Evolutionary conservation across 176 grass and related monocot genomes (phyloP), one percentile per base, ranked within the genome.

Genomic region (Avena sativa): DNA sequence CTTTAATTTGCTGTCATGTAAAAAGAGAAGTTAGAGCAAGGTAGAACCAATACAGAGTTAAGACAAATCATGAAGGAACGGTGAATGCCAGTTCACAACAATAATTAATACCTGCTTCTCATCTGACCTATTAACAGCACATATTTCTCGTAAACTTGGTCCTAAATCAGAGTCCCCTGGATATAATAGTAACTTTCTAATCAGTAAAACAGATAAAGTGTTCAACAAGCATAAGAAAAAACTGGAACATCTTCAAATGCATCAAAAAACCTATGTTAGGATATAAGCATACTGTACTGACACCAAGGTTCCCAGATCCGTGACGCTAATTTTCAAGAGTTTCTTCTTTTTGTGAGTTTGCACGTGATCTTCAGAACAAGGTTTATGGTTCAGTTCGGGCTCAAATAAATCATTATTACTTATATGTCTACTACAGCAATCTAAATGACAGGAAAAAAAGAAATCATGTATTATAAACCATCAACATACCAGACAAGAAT

Each of bases 91-190:
- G 17, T 57, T 40, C 38, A 76, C 38, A 78, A 70, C 26, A 79
- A 47, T 78, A 79, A 74, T 85, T 19, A 59, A 69, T 88, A 96
- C 92, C 97, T 98, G 92, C 65, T 96, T 98, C 91, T 98, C 97
- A 94, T 92, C 92, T 52, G 90, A 93, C 88, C 97, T 92, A 79
- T 98, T 96, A 88, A 92, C 90, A 85, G 94, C 90, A 74, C 97
- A 98, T 47, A 98, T 83, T 86, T 94, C 92, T 80, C 97, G 87
- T 86, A 98, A 90, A 88, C 90, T 94, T 87, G 89, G 85, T 69
- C 94, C 97, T 70, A 93, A 84, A 91, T 96, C 88, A 82, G 73
- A 87, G 48, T 86, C 83, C 57, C 75, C 94, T 98, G 84, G 57
- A 86, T 47, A 63, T 34, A 68, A 79, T 80, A 72, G 9, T 28